Conservation (phyloP, 2,329 filamentous ascomycete species). For the Aspergillus sp. region DNA sequence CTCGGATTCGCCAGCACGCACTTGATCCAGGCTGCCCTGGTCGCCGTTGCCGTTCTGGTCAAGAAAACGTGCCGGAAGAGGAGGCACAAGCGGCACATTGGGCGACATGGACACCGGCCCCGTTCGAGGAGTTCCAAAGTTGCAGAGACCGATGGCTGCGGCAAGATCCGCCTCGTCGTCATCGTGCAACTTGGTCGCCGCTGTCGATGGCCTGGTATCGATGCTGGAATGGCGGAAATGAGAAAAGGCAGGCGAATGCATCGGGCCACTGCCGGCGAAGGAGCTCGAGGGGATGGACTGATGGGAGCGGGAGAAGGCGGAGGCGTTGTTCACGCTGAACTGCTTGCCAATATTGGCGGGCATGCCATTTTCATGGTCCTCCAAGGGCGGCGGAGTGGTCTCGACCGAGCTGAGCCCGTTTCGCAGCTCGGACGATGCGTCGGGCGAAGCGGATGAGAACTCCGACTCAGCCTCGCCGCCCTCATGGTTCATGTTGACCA, state of each 20-base stretch:
- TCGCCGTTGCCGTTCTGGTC: constrained; percentile 54
- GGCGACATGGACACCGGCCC: constrained; percentile 53
- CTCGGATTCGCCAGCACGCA: constrained; percentile 20
- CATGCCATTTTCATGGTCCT: constrained; percentile 46
- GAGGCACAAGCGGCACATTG: constrained; percentile 79
- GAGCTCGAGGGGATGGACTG: constrained; percentile 57
- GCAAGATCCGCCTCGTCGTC: constrained; percentile 82
- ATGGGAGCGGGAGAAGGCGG: constrained; percentile 65
- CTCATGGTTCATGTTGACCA: constrained; percentile 77
- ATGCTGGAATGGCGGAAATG: constrained; percentile 66
- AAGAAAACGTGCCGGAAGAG: constrained; percentile 71
- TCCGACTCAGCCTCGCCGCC: constrained; percentile 66
- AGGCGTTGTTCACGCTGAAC: constrained; percentile 40
- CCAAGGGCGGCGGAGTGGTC: constrained; percentile 79
- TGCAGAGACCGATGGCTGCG: constrained; percentile 80
- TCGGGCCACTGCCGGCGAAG: constrained; percentile 46
- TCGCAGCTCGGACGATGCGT: constrained; percentile 66
- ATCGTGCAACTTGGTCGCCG: constrained; percentile 63
- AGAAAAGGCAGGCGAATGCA: constrained; percentile 37
- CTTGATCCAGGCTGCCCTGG: constrained; percentile 46
- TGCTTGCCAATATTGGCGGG: constrained; percentile 47
- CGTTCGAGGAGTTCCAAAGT: constrained; percentile 70
- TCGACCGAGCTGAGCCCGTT: constrained; percentile 75
- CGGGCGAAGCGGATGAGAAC: constrained; percentile 70
- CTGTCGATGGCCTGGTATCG: constrained; percentile 68